Percentiles rank a stretch among this genome's conserved stretches.
Evolutionary conservation across 139 green algal genomes (phyloP).

Genomic region (Volvox reticuliferus): DNA sequence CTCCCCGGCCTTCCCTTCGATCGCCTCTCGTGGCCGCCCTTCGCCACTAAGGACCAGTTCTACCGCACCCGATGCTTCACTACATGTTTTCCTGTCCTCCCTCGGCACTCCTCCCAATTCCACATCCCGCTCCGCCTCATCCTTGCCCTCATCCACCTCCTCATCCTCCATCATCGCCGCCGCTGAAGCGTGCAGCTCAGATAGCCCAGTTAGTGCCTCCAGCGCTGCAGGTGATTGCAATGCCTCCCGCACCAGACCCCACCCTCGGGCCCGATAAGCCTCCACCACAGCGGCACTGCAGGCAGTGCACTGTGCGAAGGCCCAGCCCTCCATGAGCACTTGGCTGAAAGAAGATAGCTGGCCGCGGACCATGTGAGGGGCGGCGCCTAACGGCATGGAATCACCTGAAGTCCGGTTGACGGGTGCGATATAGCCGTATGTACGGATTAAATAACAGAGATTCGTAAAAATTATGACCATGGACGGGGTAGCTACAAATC

Average conservation of each 20-base stretch:
- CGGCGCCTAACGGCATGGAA: conserved; percentile 74
- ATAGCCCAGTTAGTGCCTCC: conserved; percentile 88
- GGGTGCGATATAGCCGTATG: too few species aligned
- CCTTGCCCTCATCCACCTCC: conserved; percentile 13
- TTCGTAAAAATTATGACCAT: too few species aligned
- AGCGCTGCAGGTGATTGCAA: conserved; percentile 67
- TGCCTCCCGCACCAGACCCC: conserved; percentile 75
- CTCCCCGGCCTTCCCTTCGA: background rate
- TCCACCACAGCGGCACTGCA: conserved; percentile 86
- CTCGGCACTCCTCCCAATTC: background rate
- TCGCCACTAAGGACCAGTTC: background rate
- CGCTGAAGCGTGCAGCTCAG: conserved; percentile 70
- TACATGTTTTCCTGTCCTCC: too few species aligned
- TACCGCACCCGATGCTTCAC: background rate
- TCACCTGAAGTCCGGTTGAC: background rate
- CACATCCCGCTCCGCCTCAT: conserved; percentile 20
- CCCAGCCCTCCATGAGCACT: conserved; percentile 76
- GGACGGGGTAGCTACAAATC: too few species aligned
- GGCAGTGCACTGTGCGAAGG: conserved; percentile 93
- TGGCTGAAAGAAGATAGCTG: conserved; percentile 61
- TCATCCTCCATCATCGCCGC: conserved; percentile 35
- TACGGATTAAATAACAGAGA: too few species aligned
- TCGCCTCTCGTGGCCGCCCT: background rate
- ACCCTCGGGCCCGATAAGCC: conserved; percentile 67
- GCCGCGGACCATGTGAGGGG: conserved; percentile 84